Base-by-base conservation (phyloP, 148 eudicot species). In the Drosera capensis region DNA sequence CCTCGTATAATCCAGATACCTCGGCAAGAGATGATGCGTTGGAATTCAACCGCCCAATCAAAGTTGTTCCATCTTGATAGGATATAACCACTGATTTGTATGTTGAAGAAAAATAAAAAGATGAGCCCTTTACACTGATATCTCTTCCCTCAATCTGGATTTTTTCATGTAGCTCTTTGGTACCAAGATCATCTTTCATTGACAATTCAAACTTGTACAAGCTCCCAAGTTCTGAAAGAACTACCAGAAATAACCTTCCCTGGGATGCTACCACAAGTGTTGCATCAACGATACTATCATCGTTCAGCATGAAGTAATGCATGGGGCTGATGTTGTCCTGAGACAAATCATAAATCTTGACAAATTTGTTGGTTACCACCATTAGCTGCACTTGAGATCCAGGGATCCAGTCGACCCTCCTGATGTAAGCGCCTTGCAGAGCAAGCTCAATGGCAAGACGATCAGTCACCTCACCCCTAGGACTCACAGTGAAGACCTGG, bases 381-480 rank as follows among this genome's bases (percentile, higher is more conserved):
- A 92, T 85, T 22, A 92, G 80, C 65, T 85, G 99, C 51, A 92
- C 99, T 56, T 92, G 99, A 22, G 95, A 92, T 20, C 95, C 95
- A 16, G 95, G 95, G 34, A 92, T 79, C 99, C 99, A 92, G 29
- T 92, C 99, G 54, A 92, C 71, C 58, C 76, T 73, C 54, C 90
- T 81, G 59, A 92, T 85, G 68, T 85, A 85, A 52, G 99, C 94
- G 60, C 99, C 99, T 71, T 92, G 99, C 57, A 92, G 59, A 58
- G 99, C 99, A 51, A 92, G 88, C 67, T 92, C 99, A 57, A 92
- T 74, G 40, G 95, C 77, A 61, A 92, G 68, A 55, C 99, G 88
- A 73, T 92, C 99, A 34, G 79, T 74, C 56, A 85, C 99, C 72
- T 92, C 99, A 37, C 99, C 99, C 28, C 99, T 86, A 59, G 86